Conservation (phyloP, 2,329 filamentous ascomycete species). For the Rutstroemia sydowiana region DNA sequence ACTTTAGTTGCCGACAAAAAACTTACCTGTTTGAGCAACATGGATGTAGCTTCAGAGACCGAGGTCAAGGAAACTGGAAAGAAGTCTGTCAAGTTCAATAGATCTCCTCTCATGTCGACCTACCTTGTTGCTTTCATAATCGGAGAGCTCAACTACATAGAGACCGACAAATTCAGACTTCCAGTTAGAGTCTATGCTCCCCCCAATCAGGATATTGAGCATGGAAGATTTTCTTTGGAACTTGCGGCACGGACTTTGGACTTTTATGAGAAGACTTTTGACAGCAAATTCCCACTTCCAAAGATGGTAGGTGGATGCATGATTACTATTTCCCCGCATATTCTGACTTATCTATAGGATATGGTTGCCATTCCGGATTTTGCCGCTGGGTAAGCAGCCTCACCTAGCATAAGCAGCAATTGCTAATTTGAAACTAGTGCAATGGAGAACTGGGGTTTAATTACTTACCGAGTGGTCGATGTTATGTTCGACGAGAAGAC, state of each 20-base stretch:
- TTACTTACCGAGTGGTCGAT: conserved; percentile 91
- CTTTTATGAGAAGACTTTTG: conserved; percentile 95
- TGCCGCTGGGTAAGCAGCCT: conserved; percentile 54
- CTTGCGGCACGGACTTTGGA: conserved; percentile 82
- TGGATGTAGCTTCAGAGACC: conserved; percentile 81
- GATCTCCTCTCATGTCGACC: conserved; percentile 89
- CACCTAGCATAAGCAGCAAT: too few relatives aligned
- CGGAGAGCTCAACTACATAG: conserved; percentile 87
- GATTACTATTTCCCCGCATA: not conserved
- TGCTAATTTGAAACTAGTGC: conserved; percentile 37
- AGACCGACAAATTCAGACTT: conserved; percentile 84
- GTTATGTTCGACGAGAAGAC: conserved; percentile 86
- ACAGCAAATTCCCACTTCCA: conserved; percentile 75
- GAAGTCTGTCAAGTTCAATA: conserved; percentile 87
- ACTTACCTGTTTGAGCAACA: conserved; percentile 90
- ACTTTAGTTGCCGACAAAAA: conserved; percentile 86
- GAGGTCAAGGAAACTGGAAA: conserved; percentile 59
- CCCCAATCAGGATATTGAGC: conserved; percentile 80
- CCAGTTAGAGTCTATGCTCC: conserved; percentile 93
- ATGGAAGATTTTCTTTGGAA: conserved; percentile 83
- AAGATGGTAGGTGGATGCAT: conserved; percentile 54
- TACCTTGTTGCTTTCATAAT: conserved; percentile 93
- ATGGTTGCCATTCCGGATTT: conserved; percentile 97
- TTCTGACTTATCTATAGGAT: conserved; percentile 37
- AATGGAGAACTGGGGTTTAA: conserved; percentile 97